A percentile compares a stretch with the other conserved stretches of the same genome.
Evolutionary conservation across 371 early-diverging fungal species (phyloP).

Genomic region (Nematocida ausubeli): DNA sequence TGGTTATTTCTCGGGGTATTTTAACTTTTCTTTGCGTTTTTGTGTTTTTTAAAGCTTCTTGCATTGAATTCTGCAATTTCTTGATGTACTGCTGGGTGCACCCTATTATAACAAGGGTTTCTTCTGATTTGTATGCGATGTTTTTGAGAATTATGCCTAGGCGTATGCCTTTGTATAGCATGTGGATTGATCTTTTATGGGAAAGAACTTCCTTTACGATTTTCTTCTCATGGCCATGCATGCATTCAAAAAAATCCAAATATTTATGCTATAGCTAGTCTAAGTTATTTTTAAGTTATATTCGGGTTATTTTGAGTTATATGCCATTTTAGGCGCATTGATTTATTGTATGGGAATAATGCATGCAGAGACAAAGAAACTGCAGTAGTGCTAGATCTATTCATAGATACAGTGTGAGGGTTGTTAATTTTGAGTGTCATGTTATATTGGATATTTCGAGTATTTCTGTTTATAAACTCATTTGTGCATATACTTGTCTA

Average conservation of each 20-base stretch:
- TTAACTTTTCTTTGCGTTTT: neutral
- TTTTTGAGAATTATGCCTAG: slow-evolving; percentile 2
- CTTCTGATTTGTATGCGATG: neutral
- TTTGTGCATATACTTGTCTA: too few species aligned
- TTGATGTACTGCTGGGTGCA: neutral
- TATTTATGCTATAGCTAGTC: too few species aligned
- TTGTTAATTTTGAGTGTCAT: too few species aligned
- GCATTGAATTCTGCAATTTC: neutral
- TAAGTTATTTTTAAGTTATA: too few species aligned
- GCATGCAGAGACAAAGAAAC: too few species aligned
- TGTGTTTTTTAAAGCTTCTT: neutral
- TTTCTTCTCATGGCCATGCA: slow-evolving; percentile 27
- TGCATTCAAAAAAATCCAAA: slow-evolving; percentile 1
- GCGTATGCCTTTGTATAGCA: slow-evolving; percentile 27
- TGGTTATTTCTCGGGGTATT: neutral
- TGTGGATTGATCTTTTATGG: neutral
- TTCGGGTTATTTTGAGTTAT: too few species aligned
- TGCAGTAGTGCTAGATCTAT: too few species aligned
- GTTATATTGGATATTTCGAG: too few species aligned
- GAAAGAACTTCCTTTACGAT: slow-evolving; percentile 29
- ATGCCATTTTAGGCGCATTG: too few species aligned
- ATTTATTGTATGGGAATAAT: too few species aligned
- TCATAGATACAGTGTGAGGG: too few species aligned
- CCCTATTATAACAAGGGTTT: slow-evolving; percentile 31
- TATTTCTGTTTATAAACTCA: too few species aligned